Base-by-base conservation (phyloP, 2,329 filamentous ascomycete genomes). In the Pseudogymnoascus sp. region DNA sequence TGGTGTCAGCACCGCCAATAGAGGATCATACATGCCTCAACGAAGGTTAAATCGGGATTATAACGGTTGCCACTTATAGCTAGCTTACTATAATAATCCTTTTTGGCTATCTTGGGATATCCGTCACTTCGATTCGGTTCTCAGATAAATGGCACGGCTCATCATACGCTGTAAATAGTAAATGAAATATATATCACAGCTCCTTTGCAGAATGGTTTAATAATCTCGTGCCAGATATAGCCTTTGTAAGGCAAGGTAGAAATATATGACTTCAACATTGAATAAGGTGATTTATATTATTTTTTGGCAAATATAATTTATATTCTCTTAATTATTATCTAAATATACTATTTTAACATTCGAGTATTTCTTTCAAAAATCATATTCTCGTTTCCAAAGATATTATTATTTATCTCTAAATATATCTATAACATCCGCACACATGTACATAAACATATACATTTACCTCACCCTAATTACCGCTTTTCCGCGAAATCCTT, bases 401-500 rank as follows among this genome's bases (percentile, higher is more conserved):
- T 18, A 41, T 41, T 22, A 41, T 41, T 22, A 43, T 25, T 7
- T 43, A 25, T 25, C 39, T n/a, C 38, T 11, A 41, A 43, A 43
- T 33, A 53, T 33, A 35, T 53, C 33, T 53, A 33, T 53, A 18
- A 8, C 22, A 50, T 30, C 8, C 8, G 47, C 47, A 33, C n/a
- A 53, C 47, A 53, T 53, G 47, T 9, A 33, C 14, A 53, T 53
- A 33, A 53, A 3, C n/a, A 33, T 47, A 3, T 18, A 53, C 28
- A 20, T 37, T 5, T 30, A n/a, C 11, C 33, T 18, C 18, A 7
- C 3, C n/a, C 39, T 20, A 53, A 35, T 18, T 60, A 36, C 25
- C 7, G 18, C 58, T 18, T 47, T 15, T 58, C 47, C 14, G 9
- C 37, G 61, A 95, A 75, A 73, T 95, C 89, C 80, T 96, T 97